Percentiles rank a stretch among this genome's conserved stretches.
phyloP scores from a whole-genome alignment of 208 protist species.

The Leishmania aethiopica region DNA sequence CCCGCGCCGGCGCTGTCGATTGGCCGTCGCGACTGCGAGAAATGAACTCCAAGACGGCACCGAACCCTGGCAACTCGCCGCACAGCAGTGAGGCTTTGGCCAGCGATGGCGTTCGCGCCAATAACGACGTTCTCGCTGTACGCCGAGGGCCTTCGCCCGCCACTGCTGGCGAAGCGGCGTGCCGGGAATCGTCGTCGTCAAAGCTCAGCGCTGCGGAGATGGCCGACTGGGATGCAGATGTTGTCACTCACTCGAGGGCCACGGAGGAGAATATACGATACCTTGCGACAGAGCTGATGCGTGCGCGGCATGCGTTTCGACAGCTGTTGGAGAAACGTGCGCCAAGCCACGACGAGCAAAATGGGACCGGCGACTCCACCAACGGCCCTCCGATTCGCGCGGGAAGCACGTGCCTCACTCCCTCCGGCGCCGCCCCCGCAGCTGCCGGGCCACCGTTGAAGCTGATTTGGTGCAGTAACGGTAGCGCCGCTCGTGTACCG shows the following conservation, averaged over 20 bases:
- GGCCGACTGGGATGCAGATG: conserved; percentile 51
- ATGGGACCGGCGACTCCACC: neutral
- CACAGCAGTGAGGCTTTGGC: neutral
- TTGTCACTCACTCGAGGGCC: conserved; percentile 36
- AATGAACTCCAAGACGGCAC: neutral
- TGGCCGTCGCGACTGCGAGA: conserved; percentile 25
- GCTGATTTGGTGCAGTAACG: conserved; percentile 17
- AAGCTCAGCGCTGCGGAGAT: neutral
- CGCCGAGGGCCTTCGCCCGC: neutral
- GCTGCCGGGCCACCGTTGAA: conserved; percentile 19
- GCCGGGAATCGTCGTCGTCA: neutral
- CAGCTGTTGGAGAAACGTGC: neutral
- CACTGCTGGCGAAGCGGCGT: neutral
- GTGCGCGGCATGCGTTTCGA: conserved; percentile 26
- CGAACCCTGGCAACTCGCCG: neutral
- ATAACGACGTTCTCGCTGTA: neutral
- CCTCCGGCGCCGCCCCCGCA: neutral
- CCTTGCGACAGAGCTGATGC: conserved; percentile 58
- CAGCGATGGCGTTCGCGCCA: neutral
- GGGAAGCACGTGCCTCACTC: neutral
- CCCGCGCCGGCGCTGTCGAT: conserved; percentile 2
- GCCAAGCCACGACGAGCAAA: neutral
- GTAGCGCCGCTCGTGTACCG: neutral
- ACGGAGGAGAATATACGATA: conserved; percentile 53
- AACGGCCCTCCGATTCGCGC: neutral